Evolutionary conservation across 352 stramenopile genomes (phyloP), one percentile per base, ranked within the genome.

Genomic region (Thalassiosira mediterranea): DNA sequence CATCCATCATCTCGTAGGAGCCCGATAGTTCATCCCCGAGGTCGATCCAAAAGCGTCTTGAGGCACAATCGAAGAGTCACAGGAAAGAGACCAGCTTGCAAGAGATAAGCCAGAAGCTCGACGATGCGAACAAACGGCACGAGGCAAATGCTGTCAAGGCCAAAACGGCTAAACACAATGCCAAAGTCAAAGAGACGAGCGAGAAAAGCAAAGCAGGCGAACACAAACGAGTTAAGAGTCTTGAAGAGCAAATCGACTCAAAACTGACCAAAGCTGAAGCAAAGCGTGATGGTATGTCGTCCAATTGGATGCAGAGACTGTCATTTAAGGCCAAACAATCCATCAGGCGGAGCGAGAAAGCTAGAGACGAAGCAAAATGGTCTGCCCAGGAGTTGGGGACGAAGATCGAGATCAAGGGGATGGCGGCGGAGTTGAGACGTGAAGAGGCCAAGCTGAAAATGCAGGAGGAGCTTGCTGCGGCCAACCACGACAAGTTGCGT

Each of bases 61-160:
- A n/a, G n/a, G n/a, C n/a, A n/a, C n/a, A n/a, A n/a, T n/a, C n/a
- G n/a, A 66, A 34, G 7, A 70, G 38, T 21, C 67, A 54, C 0
- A 68, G 67, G 34, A 70, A 76, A 47, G 31, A 29, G 32, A 21
- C 38, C 11, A 62, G 28, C 17, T 40, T 76, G 29, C 8, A 64
- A 1, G 58, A 76, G 28, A 64, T 76, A 11, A 53, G 34, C 2
- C 62, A 65, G 49, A 70, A 57, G 40, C 37, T 76, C 7, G 26
- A 13, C 5, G 57, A 70, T 21, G 67, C 67, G 23, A 54, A 15
- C 48, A 70, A 70, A 34, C 46, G 67, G 11, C 42, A 52, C 17
- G 57, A 68, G 32, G 28, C 47, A 31, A 53, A 56, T 7, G 37
- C 23, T 11, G 32, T 11, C 1, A 69, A 69, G 29, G 54, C 56